Evolutionary conservation across 1,284 basidiomycete genomes (phyloP), one percentile per base, ranked within the genome.

Genomic region (Xerocomus minutiporus): DNA sequence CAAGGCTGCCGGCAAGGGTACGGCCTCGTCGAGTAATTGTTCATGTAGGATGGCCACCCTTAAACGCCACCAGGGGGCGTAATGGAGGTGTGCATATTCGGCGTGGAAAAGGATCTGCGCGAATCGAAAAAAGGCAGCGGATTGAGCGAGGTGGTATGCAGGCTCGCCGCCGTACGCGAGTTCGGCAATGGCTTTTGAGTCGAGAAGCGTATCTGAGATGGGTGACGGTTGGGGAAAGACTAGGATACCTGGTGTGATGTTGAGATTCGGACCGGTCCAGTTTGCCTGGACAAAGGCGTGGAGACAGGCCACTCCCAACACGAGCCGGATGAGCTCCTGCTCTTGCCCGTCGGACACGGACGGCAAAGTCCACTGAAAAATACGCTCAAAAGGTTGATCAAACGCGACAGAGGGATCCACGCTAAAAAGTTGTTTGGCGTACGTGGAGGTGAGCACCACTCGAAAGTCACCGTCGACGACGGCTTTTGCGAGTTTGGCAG

Each of bases 241-340:
- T 62, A 86, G 70, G 47, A 85, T 60, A 36, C 83, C 79, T 51
- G 77, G 77, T 59, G 69, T 70, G 65, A 93, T 67, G 56, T 86
- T 75, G 40, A 97, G 78, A 62, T 92, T 81, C 1, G 97, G 97
- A 1, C 97, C 97, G 0, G 95, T 98, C 93, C 93, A 99, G 71
- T 99, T 99, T 35, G 79, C 79, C 70, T 99, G 97, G 0, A 96
- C 77, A 72, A 96, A 99, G 0, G 91, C 83, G 59, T 97, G 92
- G 28, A 98, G 75, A 51, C 86, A 86, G 4, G 92, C 86, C 3
- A 95, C 78, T 0, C 84, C 93, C 1, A 93, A 61, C 13, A 80
- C 69, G 35, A 98, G 74, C 20, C 78, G 76, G 36, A 80, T 58
- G n/a, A 84, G 61, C 62, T 88, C 84, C 36, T 66, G 65, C 32